Evolutionary conservation across 768 basidiomycete genomes (phyloP), one percentile per base, ranked within the genome.

Genomic region (Clathrus columnatus): DNA sequence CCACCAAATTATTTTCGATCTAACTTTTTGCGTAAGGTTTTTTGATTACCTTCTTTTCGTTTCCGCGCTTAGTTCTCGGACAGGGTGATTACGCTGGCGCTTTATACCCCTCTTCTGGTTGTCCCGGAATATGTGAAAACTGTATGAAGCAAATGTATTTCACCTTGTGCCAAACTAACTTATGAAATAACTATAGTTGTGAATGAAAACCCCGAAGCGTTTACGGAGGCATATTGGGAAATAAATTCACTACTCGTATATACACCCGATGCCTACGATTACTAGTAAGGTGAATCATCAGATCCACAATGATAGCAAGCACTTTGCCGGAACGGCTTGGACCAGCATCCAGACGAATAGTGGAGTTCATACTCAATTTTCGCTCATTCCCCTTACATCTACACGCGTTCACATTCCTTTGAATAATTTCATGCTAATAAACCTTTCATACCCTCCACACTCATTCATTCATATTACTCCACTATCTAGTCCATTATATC

Each of bases 211-310:
- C 85, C 87, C 0, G 56, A 62, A 5, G 75, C 73, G 11, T 87
- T 87, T 67, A 41, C 57, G 10, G 72, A 84, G 17, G 83, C 86
- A 1, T 87, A 82, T 66, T 89, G 84, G 84, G 80, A 79, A 59
- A 73, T 89, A 65, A 78, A 80, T 61, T 74, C 76, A 17, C 65
- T 87, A 29, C 72, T 75, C 28, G 72, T 85, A 16, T 88, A 84
- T 62, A 36, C 10, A 28, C 54, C 46, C 7, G 47, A 29, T 18
- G 11, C 28, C 11, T n/a, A n/a, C n/a, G 47, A 36, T 3, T 36
- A 36, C 36, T 36, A 11, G n/a, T 36, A 4, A 8, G n/a, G 30
- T 6, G 30, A 7, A 14, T 36, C 36, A 2, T 2, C 7, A 36
- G n/a, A 5, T n/a, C 4, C 14, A 11, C 10, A 36, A 5, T 36